These are phyloP conservation scores for Sporothrix luriei DNA, from an alignment of 2,329 filamentous ascomycete species.

Conservation along the genomic window DNA sequence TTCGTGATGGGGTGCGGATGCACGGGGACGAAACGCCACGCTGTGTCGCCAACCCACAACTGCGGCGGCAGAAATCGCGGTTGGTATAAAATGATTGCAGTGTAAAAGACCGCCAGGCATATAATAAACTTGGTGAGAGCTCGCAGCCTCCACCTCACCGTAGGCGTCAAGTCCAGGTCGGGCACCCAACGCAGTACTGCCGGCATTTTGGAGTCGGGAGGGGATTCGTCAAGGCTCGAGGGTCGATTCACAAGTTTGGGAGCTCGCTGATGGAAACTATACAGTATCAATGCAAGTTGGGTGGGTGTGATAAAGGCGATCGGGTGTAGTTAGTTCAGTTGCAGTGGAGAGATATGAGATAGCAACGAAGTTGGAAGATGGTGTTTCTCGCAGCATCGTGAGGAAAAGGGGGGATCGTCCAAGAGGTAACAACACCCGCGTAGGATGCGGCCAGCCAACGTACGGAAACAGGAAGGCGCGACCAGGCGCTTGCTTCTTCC, in stretches of 20 bases:
- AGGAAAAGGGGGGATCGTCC: not conserved
- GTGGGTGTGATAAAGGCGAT: not conserved
- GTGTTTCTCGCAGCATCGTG: not conserved
- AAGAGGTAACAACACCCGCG: not conserved
- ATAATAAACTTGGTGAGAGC: not conserved
- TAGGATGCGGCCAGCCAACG: not conserved
- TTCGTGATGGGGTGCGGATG: slow-evolving; percentile 49
- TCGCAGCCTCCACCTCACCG: not conserved
- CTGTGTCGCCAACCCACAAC: not conserved
- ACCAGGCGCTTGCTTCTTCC: not conserved
- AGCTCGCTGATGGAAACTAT: not conserved
- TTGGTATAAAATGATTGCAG: not conserved
- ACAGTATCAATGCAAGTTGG: not conserved
- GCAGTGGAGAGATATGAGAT: not conserved
- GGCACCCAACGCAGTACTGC: not conserved
- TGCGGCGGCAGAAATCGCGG: not conserved
- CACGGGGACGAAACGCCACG: not conserved
- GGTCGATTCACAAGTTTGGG: too few relatives aligned
- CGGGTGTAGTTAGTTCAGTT: not conserved
- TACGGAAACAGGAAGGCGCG: not conserved
- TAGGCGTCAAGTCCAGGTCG: not conserved
- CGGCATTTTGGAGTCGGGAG: not conserved
- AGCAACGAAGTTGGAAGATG: not conserved
- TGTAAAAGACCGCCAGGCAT: not conserved
- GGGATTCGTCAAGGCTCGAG: too few relatives aligned